Evolutionary conservation across 768 basidiomycete genomes (phyloP).

Genomic region (Suillus spraguei): DNA sequence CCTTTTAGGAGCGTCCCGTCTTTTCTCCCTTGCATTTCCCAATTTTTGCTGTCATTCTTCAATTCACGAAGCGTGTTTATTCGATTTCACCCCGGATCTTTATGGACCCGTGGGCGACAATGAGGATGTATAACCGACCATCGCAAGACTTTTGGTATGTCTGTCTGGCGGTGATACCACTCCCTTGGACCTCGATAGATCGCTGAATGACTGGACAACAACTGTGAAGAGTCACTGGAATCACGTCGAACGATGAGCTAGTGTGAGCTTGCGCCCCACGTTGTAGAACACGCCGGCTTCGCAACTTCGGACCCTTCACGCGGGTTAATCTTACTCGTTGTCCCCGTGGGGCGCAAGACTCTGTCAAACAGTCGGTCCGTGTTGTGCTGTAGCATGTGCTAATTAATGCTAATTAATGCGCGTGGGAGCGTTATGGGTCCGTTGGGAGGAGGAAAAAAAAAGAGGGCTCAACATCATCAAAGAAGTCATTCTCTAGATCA

Average conservation of each 20-base stretch:
- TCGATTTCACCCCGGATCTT: slow-evolving; percentile 1
- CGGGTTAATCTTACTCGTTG: neutral
- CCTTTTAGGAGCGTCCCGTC: neutral
- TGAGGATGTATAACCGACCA: too few species aligned
- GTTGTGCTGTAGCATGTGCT: neutral
- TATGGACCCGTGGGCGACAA: neutral
- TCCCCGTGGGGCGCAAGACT: slow-evolving; percentile 2
- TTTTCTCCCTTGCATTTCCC: neutral
- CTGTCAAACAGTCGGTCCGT: neutral
- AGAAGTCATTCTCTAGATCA: neutral
- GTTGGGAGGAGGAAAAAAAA: neutral
- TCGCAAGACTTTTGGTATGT: neutral
- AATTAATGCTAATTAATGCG: neutral
- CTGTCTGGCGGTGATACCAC: neutral
- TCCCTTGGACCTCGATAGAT: neutral
- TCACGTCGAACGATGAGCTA: neutral
- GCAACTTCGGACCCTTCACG: neutral
- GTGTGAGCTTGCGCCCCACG: neutral
- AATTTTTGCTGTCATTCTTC: neutral
- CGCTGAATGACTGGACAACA: too few species aligned
- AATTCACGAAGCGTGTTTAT: neutral
- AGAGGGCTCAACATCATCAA: neutral
- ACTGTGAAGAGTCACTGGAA: neutral
- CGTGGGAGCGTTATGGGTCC: neutral
- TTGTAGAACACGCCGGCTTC: neutral